Base-by-base conservation (phyloP, 2,329 filamentous ascomycete genomes). In the Stromatinia cepivora region DNA sequence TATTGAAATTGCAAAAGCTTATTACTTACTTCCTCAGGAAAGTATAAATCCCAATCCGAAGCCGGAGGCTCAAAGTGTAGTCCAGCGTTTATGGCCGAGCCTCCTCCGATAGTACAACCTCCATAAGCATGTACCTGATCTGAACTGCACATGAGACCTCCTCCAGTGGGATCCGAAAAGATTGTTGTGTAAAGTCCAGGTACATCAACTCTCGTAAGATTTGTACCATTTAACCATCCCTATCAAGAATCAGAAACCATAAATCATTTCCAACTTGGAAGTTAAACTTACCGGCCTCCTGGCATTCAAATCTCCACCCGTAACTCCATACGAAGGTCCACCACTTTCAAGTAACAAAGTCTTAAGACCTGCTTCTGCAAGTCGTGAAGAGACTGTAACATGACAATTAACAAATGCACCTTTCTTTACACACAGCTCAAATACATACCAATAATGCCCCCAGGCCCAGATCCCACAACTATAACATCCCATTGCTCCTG, bases 51-150 rank as follows among this genome's bases (percentile, higher is more conserved):
- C 79, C 82, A 86, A 71, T 86, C 84, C 1, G 82, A 82, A 1
- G 82, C 81, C 0, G 84, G 84, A 8, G 84, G 84, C 70, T 86
- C 81, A 71, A 86, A 85, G 75, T 81, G 86, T 1, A 86, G 75
- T 11, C 84, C 84, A 8, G 84, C 84, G 68, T 86, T 86, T 76
- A 86, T 84, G 13, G 84, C 84, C 59, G 82, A 84, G 69, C 81
- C 82, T 11, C 84, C 84, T 7, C 84, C 84, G 20, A 86, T 78
- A 0, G 83, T 82, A 74, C 85, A 87, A 39, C 81, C 85, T 34
- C 82, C 80, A 71, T 80, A 85, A 13, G 80, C 81, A 46, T 80
- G 80, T 20, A 82, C 77, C 4, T 42, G 39, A 17, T 80, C 74
- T 10, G 80, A 79, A 2, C 80, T 71, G 71, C 84, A 86, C 2